phyloP scores from a whole-genome alignment of 805 yeast species.

The Wickerhamiella australiensis region DNA sequence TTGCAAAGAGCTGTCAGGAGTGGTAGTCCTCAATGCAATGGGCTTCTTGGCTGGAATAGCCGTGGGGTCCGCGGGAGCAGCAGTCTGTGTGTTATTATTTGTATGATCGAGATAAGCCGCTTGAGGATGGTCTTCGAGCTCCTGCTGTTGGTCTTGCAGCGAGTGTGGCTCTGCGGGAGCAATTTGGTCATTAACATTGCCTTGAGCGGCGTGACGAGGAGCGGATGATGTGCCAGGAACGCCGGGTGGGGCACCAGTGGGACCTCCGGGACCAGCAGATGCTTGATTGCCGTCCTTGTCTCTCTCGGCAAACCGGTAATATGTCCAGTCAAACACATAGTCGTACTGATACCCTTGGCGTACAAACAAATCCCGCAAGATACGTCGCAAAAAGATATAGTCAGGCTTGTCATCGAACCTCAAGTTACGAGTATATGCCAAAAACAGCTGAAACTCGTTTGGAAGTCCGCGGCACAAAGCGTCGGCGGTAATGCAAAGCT shows the following conservation, averaged over 20 bases:
- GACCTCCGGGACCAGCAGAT: background rate
- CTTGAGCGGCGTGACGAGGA: background rate
- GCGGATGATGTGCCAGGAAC: background rate
- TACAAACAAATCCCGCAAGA: constrained; percentile 78
- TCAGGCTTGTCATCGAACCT: constrained; percentile 96
- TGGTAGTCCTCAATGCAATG: constrained; percentile 1
- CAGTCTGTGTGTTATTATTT: background rate
- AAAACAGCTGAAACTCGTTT: constrained; percentile 72
- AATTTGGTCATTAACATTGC: background rate
- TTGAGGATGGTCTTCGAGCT: too few species aligned
- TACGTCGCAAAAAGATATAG: constrained; percentile 73
- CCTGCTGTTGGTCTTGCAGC: background rate
- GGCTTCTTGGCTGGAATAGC: background rate
- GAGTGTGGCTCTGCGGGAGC: background rate
- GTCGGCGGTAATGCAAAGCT: constrained; percentile 79
- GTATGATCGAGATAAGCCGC: background rate
- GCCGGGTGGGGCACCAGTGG: background rate
- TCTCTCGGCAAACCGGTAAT: constrained; percentile 36
- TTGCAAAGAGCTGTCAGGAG: constrained; percentile 6
- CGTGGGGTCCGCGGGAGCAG: background rate
- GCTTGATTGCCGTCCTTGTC: constrained; percentile 10
- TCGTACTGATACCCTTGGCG: constrained; percentile 86
- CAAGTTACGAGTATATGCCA: constrained; percentile 78
- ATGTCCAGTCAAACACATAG: constrained; percentile 94
- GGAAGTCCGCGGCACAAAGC: constrained; percentile 86